Percentiles rank a stretch among this genome's conserved stretches.
Evolutionary conservation across 345 rosid genomes (phyloP).

Genomic region (Capsella bursapastoris): DNA sequence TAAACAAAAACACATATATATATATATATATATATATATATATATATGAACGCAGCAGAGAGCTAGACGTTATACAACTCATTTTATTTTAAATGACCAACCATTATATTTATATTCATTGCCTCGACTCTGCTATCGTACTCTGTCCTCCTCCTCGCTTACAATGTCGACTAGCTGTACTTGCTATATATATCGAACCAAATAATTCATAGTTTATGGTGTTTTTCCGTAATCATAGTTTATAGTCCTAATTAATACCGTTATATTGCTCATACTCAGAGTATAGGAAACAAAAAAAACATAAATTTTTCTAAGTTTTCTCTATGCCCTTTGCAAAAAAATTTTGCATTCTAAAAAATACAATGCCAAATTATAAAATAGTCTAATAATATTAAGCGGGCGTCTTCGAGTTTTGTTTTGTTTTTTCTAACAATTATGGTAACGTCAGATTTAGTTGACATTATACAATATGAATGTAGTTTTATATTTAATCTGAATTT

Average conservation of each 20-base stretch:
- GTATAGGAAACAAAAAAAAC: too few relatives aligned
- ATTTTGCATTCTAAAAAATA: background rate
- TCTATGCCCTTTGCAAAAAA: background rate
- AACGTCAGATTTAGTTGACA: constrained; percentile 39
- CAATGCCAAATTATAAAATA: background rate
- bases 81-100: constrained; percentile 3
- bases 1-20: background rate
- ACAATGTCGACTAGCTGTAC: constrained; percentile 11
- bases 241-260: background rate
- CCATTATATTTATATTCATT: background rate
- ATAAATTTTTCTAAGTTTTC: background rate
- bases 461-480: background rate
- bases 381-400: background rate
- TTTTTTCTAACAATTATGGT: background rate
- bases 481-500: too few relatives aligned
- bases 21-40: too few relatives aligned
- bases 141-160: constrained; percentile 17
- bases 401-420: constrained; percentile 31
- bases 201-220: background rate
- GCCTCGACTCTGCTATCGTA: constrained; percentile 10
- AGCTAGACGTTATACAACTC: constrained; percentile 19
- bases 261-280: background rate
- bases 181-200: constrained; percentile 11
- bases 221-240: too few relatives aligned
- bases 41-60: too few relatives aligned